Base-by-base conservation (phyloP, 352 stramenopile genomes). In the Globisporangium iwayamae region DNA sequence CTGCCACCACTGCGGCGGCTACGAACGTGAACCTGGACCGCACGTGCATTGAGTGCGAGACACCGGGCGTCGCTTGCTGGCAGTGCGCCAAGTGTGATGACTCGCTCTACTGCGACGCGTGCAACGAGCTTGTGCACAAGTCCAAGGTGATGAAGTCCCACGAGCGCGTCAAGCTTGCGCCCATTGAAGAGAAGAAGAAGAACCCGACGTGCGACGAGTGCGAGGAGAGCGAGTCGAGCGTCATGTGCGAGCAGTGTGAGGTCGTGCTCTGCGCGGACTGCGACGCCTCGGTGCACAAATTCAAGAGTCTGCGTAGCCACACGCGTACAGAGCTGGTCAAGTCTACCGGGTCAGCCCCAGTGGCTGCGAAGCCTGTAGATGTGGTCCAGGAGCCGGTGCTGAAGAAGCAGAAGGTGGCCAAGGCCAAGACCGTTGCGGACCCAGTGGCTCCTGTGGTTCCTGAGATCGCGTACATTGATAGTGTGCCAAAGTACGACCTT, bases 1-100 rank as follows among this genome's bases (percentile, higher is more conserved):
- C 20, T 25, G 32, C 13, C 8, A 9, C 39, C 16, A 36, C 4
- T 36, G 32, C 32, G 32, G 25, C 18, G 20, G 45, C 11, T 5
- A 22, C 28, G 25, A 62, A 69, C 18, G 39, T 66, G n/a, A 60
- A 66, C 4, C 60, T 60, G 0, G 72, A 67, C 5, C 74, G 79
- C 30, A 80, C 65, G n/a, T 92, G 81, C 61, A 73, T 85, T 56
- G 81, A 90, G 65, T 92, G 83, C 39, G 83, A 90, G 58, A 70
- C 81, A 60, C 56, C 67, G 7, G 73, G 55, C 20, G 47, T 73
- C 3, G 83, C 81, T 0, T 53, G 61, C 22, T 90, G 79, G 81
- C 52, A 73, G 54, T 92, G 83, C 65, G 64, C 16, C 16, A 78
- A 77, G 30, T 92, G 83, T 53, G 81, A 91, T 18, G 67, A 79